Conservation (phyloP, 2,329 filamentous ascomycete species). For the Botrytis sinoallii region DNA sequence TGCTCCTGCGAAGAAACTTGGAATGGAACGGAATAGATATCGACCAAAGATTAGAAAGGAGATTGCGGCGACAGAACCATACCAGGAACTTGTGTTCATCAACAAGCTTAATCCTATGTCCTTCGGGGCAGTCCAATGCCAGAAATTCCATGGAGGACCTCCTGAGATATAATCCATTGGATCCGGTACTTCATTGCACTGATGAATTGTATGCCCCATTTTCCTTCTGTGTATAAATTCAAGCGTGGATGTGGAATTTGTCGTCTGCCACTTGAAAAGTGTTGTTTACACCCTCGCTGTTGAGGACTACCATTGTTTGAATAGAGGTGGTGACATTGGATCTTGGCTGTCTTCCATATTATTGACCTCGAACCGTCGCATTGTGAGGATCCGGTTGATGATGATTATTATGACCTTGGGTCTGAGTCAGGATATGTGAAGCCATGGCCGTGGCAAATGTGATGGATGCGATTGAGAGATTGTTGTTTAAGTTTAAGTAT, state of each 20-base stretch:
- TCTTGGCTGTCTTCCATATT: neutral
- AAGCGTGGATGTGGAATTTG: neutral
- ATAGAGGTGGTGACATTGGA: neutral
- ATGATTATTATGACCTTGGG: neutral
- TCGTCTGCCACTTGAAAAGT: neutral
- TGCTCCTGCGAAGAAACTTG: too few relatives aligned
- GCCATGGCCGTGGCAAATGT: neutral
- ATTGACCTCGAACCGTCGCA: neutral
- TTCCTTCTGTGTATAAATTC: neutral
- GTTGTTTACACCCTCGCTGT: neutral
- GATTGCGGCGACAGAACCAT: too few relatives aligned
- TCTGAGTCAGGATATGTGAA: neutral
- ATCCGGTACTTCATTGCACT: neutral
- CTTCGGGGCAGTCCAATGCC: too few relatives aligned
- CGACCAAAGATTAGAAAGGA: too few relatives aligned
- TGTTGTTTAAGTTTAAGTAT: neutral
- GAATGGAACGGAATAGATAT: too few relatives aligned
- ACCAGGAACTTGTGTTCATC: too few relatives aligned
- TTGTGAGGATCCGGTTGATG: neutral
- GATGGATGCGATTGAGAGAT: neutral
- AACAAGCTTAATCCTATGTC: too few relatives aligned
- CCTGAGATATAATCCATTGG: neutral
- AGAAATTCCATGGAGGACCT: too few relatives aligned
- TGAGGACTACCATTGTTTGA: neutral
- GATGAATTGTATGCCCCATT: neutral